A percentile compares a stretch with the other conserved stretches of the same genome.
These are phyloP conservation scores for Russula sp. DNA, from an alignment of 768 basidiomycete species.

Conservation along the genomic window DNA sequence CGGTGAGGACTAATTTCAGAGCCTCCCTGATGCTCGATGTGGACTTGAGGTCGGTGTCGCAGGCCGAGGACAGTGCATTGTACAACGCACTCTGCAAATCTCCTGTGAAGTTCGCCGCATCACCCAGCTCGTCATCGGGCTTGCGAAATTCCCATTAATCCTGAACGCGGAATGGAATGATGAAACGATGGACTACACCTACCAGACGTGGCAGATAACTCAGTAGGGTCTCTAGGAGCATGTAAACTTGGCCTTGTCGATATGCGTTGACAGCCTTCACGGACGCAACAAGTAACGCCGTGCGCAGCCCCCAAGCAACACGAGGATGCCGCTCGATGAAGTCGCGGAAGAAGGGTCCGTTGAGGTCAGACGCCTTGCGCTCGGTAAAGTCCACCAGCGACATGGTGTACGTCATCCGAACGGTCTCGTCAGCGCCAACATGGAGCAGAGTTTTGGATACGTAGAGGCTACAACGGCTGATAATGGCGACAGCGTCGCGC, in stretches of 20 bases:
- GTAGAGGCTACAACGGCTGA: constrained; percentile 67
- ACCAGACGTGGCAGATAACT: constrained; percentile 46
- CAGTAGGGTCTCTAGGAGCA: constrained; percentile 59
- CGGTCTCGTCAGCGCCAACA: constrained; percentile 32
- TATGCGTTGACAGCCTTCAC: constrained; percentile 66
- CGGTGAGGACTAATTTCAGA: constrained; percentile 58
- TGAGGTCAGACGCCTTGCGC: constrained; percentile 73
- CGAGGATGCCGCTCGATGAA: constrained; percentile 60
- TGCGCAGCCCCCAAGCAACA: constrained; percentile 58
- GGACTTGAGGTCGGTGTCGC: constrained; percentile 43
- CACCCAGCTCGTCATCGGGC: constrained; percentile 33
- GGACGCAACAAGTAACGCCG: constrained; percentile 49
- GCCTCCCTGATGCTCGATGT: constrained; percentile 72
- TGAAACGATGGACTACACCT: constrained; percentile 22
- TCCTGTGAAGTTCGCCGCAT: constrained; percentile 45
- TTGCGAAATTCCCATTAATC: neutral
- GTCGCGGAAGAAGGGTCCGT: constrained; percentile 68
- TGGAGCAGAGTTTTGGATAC: constrained; percentile 46
- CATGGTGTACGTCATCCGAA: constrained; percentile 49
- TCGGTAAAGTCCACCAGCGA: constrained; percentile 72
- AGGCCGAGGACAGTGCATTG: constrained; percentile 40
- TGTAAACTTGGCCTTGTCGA: constrained; percentile 66
- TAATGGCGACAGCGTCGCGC: constrained; percentile 51
- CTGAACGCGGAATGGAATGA: neutral
- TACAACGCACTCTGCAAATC: constrained; percentile 43